A percentile compares a stretch with the other conserved stretches of the same genome.
Evolutionary conservation across 768 basidiomycete species (phyloP).

Genomic region (Leccinum imitatum): DNA sequence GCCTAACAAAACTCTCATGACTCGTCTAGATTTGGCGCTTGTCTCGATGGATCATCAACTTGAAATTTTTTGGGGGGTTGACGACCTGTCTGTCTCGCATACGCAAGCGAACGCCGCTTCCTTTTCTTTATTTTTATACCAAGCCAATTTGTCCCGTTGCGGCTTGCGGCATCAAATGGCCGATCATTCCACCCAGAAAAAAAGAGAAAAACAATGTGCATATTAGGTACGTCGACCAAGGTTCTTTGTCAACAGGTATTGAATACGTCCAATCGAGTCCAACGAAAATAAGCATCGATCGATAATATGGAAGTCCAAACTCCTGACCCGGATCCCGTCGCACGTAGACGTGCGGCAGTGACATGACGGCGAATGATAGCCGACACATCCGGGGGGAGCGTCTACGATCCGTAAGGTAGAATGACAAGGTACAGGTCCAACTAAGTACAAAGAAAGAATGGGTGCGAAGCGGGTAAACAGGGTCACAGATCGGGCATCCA

Average conservation of each 20-base stretch:
- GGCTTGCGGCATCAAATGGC: not conserved
- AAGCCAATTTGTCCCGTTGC: not conserved
- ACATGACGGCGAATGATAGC: not conserved
- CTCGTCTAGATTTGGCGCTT: not conserved
- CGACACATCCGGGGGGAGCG: not conserved
- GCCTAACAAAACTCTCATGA: no score
- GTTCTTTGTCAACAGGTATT: not conserved
- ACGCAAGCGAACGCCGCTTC: not conserved
- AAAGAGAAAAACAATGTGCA: not conserved
- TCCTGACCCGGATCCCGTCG: not conserved
- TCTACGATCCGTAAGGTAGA: constrained; percentile 4
- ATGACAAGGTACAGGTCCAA: constrained; percentile 22
- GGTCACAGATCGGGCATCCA: constrained; percentile 10
- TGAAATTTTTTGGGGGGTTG: not conserved
- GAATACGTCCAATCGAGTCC: not conserved
- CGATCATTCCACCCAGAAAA: not conserved
- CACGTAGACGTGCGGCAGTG: not conserved
- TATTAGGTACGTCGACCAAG: not conserved
- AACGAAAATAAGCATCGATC: not conserved
- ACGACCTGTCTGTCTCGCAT: not conserved
- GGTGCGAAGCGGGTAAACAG: not conserved
- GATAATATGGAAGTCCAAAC: not conserved
- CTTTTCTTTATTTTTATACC: not conserved
- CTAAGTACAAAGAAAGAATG: constrained; percentile 17
- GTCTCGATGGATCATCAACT: not conserved